Evolutionary conservation across 768 basidiomycete species (phyloP).

Genomic region (Lenzites betulinus): DNA sequence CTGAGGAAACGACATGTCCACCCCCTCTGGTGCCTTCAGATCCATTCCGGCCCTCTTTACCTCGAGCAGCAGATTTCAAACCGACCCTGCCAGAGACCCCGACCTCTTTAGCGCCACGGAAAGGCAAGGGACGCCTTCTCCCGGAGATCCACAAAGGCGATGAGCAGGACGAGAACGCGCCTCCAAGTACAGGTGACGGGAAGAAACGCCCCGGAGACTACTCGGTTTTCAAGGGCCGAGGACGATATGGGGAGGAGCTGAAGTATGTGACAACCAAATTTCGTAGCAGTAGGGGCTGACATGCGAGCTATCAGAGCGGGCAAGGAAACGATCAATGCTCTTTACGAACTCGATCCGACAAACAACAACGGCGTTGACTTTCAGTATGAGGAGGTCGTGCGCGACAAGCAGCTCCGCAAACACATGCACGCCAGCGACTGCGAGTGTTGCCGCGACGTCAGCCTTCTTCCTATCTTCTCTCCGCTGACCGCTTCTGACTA

Average conservation of each 20-base stretch:
- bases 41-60: neutral
- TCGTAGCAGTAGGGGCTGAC: neutral
- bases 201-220: slow-evolving; percentile 15
- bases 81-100: slow-evolving; percentile 1
- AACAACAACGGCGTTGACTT: slow-evolving; percentile 66
- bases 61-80: neutral
- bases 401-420: slow-evolving; percentile 62
- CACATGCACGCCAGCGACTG: slow-evolving; percentile 77
- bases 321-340: slow-evolving; percentile 55
- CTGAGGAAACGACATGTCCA: neutral
- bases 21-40: neutral
- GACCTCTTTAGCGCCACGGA: neutral
- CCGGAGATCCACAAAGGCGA: neutral
- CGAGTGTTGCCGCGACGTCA: slow-evolving; percentile 77
- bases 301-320: slow-evolving; percentile 36
- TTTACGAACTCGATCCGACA: slow-evolving; percentile 65
- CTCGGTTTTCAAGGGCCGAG: slow-evolving; percentile 25
- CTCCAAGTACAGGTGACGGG: neutral
- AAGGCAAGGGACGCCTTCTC: slow-evolving; percentile 13
- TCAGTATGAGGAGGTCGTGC: slow-evolving; percentile 78
- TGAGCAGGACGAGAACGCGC: slow-evolving; percentile 16
- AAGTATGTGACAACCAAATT: slow-evolving; percentile 28
- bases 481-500: neutral
- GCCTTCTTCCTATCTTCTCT: slow-evolving; percentile 25
- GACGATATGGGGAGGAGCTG: slow-evolving; percentile 17